Evolutionary conservation across 371 early-diverging fungal genomes (phyloP).

Genomic region (Rhizomucor miehei): DNA sequence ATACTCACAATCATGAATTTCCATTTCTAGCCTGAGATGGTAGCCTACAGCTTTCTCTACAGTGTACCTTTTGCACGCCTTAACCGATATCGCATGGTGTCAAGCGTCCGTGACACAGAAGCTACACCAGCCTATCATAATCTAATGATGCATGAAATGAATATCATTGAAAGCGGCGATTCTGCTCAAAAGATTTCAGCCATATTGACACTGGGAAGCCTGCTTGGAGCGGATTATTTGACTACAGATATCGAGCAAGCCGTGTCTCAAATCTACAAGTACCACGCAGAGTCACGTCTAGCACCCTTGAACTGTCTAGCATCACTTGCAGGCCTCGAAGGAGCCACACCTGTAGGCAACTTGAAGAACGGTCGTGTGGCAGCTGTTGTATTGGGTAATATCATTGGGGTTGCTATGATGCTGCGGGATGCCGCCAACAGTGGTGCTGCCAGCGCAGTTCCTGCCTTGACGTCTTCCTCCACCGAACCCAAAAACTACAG

Average conservation of each 20-base stretch:
- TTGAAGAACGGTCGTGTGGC: constrained; percentile 38
- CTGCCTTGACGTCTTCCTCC: constrained; percentile 13
- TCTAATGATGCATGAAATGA: not conserved
- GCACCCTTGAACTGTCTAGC: constrained; percentile 20
- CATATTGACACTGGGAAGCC: constrained; percentile 22
- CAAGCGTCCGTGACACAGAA: constrained; percentile 6
- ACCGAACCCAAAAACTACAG: constrained; percentile 51
- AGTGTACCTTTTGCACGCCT: constrained; percentile 21
- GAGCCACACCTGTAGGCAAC: constrained; percentile 22
- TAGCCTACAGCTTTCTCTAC: constrained; percentile 26
- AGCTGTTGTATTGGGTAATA: constrained; percentile 34
- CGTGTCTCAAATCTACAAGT: constrained; percentile 16
- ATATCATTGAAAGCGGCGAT: not conserved
- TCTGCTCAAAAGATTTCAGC: constrained; percentile 20
- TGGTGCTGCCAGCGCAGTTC: constrained; percentile 2
- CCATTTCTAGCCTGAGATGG: no score
- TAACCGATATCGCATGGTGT: constrained; percentile 14
- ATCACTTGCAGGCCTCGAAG: constrained; percentile 20
- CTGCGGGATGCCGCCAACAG: not conserved
- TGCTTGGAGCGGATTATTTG: constrained; percentile 33
- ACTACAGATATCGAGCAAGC: constrained; percentile 12
- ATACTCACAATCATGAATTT: not conserved
- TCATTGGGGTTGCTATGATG: constrained; percentile 13
- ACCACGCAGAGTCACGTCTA: constrained; percentile 12
- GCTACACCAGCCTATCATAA: constrained; percentile 1